Evolutionary conservation across 2,329 filamentous ascomycete genomes (phyloP).

Genomic region (Cladosporium colombiae): DNA sequence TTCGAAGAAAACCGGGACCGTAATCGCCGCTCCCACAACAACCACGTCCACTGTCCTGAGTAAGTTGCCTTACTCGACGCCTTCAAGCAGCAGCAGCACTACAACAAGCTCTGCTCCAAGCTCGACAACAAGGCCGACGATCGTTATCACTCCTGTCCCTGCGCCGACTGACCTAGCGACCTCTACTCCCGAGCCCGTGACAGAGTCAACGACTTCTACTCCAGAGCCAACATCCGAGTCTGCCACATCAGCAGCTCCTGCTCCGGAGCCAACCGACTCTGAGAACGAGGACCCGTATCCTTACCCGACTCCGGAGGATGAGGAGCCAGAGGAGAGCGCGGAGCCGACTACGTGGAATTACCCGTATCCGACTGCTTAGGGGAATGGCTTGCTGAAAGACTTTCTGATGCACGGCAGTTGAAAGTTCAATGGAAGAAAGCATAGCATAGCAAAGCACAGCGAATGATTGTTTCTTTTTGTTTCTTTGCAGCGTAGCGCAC

Average conservation of each 20-base stretch:
- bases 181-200: not conserved
- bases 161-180: not conserved
- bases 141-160: not conserved
- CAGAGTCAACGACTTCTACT: not conserved
- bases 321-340: not conserved
- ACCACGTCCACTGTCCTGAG: not conserved
- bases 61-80: not conserved
- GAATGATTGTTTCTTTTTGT: not conserved
- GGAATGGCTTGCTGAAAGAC: not conserved
- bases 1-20: not conserved
- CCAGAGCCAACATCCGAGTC: not conserved
- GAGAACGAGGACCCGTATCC: conserved; percentile 10
- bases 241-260: not conserved
- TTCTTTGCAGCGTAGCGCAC: not conserved
- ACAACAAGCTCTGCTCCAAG: not conserved
- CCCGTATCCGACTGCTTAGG: conserved; percentile 2
- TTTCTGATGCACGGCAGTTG: no score
- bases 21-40: not conserved
- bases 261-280: not conserved
- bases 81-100: not conserved
- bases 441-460: conserved; percentile 1
- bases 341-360: not conserved
- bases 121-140: not conserved
- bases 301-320: conserved; percentile 2
- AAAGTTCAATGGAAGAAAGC: not conserved